Base-by-base conservation (phyloP, 495 filamentous ascomycete genomes). In the Cudoniella acicularis region DNA sequence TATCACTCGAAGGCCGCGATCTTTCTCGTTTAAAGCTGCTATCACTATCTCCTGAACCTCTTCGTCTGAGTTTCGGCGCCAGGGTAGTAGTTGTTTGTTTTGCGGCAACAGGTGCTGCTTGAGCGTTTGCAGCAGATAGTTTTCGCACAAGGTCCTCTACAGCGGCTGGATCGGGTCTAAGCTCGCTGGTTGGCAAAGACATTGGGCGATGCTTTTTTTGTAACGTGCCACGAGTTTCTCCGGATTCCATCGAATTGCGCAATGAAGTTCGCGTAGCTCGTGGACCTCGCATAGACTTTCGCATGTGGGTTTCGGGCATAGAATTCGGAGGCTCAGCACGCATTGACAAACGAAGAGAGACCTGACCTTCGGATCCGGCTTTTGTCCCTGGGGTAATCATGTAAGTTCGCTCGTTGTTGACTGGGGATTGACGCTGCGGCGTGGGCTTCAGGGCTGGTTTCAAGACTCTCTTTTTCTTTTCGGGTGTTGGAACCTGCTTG, bases 321-420 rank as follows among this genome's bases (percentile, higher is more conserved):
- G 52, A 66, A 51, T 22, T 65, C 53, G 56, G 59, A 54, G 68
- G 56, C 27, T 67, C 65, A 17, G 60, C 62, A 17, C 77, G 70
- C 60, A 78, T 71, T 18, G 80, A 77, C 30, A 54, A 63, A 25
- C 72, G 72, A 64, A 78, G 71, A 11, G 70, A 27, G 10, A 72
- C 64, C 50, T 64, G 54, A 23, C 59, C 51, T 54, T 66, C 57
- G 1, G 57, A 68, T 11, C 60, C 67, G 36, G 61, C 54, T 64
- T 59, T 77, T 49, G 75, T 67, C 30, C 77, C 73, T 67, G 77
- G 69, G 49, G 74, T 62, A 54, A 75, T 75, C 69, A 69, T 69
- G 53, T 75, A 75, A 2, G 17, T 67, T 36, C 73, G 69, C 10
- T 75, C 68, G 1, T 59, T 47, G 10, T 41, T 54, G 0, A 54